Percentiles rank a stretch among this genome's conserved stretches.
Evolutionary conservation across 2,329 filamentous ascomycete genomes (phyloP).

Genomic region (Diaporthe sp.): DNA sequence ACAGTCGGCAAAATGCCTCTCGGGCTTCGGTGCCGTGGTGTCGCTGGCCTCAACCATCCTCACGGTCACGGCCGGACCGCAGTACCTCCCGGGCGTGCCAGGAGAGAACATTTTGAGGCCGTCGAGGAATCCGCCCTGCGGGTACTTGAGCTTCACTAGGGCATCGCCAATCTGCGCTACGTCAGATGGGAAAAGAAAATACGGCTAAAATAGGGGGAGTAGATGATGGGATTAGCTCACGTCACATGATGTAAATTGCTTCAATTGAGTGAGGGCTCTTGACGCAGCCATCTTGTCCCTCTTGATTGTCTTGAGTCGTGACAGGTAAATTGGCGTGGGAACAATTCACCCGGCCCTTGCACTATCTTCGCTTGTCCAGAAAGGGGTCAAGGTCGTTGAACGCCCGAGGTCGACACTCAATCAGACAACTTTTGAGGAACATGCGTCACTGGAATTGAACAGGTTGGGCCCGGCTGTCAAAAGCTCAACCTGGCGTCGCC

Average conservation of each 20-base stretch:
- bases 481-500: neutral
- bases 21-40: constrained; percentile 30
- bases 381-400: neutral
- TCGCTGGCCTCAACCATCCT: constrained; percentile 42
- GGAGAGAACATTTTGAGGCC: constrained; percentile 39
- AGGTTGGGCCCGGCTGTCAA: too few relatives aligned
- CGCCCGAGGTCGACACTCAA: neutral
- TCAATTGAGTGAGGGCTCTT: constrained; percentile 2
- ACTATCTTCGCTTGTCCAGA: neutral
- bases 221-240: neutral
- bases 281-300: neutral
- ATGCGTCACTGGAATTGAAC: too few relatives aligned
- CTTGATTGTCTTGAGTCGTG: neutral
- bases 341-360: neutral
- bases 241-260: constrained; percentile 4
- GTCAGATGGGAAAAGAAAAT: neutral
- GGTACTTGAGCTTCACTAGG: constrained; percentile 41
- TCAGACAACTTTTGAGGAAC: too few relatives aligned
- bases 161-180: constrained; percentile 15
- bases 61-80: constrained; percentile 42
- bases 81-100: neutral
- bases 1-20: constrained; percentile 42
- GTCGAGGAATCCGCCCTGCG: constrained; percentile 39
- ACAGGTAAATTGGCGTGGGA: too few relatives aligned
- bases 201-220: too few relatives aligned